A percentile compares a stretch with the other conserved stretches of the same genome.
Conservation (phyloP, 1,284 basidiomycete genomes). For the Vanrija sp. region DNA sequence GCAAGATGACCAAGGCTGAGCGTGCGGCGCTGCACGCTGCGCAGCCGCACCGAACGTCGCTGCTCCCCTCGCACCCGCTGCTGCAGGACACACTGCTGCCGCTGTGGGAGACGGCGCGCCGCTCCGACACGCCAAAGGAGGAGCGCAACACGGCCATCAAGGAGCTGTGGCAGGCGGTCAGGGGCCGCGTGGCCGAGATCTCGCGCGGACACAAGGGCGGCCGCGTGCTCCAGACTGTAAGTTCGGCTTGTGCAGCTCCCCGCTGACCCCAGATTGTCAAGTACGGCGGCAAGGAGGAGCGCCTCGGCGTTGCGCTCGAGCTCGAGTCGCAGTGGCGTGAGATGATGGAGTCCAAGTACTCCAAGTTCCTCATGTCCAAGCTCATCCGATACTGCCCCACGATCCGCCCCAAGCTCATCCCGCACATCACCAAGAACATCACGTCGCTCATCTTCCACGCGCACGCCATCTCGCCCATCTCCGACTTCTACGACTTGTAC, state of each 20-base stretch:
- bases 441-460: slow-evolving; percentile 72
- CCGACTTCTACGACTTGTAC: slow-evolving; percentile 81
- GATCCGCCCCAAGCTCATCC: slow-evolving; percentile 62
- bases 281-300: slow-evolving; percentile 70
- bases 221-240: slow-evolving; percentile 72
- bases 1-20: slow-evolving; percentile 36
- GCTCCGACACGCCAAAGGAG: slow-evolving; percentile 65
- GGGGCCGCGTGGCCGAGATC: slow-evolving; percentile 75
- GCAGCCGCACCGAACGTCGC: slow-evolving; percentile 57
- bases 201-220: slow-evolving; percentile 87
- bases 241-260: slow-evolving; percentile 8
- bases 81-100: slow-evolving; percentile 62
- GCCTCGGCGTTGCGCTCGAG: slow-evolving; percentile 73
- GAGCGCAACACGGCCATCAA: slow-evolving; percentile 70
- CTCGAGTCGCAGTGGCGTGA: slow-evolving; percentile 72
- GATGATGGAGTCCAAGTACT: slow-evolving; percentile 79
- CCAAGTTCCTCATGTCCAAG: slow-evolving; percentile 84
- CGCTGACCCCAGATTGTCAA: slow-evolving; percentile 58
- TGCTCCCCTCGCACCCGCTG: slow-evolving; percentile 71
- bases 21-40: slow-evolving; percentile 42
- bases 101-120: slow-evolving; percentile 73
- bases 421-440: slow-evolving; percentile 69
- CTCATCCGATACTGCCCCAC: slow-evolving; percentile 69
- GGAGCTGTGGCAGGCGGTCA: slow-evolving; percentile 67
- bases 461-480: slow-evolving; percentile 73